Base-by-base conservation (phyloP, 371 early-diverging fungal species). In the Circinella minor region DNA sequence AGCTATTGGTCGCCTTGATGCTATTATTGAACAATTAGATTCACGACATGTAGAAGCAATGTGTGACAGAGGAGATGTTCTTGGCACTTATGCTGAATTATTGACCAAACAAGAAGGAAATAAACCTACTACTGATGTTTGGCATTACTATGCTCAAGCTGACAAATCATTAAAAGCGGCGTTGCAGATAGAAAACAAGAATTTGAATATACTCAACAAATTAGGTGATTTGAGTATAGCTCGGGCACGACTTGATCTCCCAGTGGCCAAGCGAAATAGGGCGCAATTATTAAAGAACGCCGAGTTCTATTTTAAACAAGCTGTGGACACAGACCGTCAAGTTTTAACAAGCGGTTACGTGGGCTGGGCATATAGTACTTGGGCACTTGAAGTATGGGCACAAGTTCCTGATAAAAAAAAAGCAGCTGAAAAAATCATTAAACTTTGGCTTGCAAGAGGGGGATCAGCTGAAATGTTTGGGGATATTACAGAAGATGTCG, bases 31-130 rank as follows among this genome's bases (percentile, higher is more conserved):
- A 18, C 66, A 75, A 13, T 62, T 78, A 17, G 85, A 89, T 47
- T 73, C 79, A 4, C 76, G 77, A 3, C 78, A 90, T 72, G 89
- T 89, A 5, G 91, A 91, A 72, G 90, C 93, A 1, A 71, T 88
- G 63, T 91, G 91, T 67, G 91, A 91, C 70, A 84, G 85, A 55
- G 93, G 90, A 4, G 93, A 92, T 81, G 71, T 91, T 0, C 71
- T 88, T 68, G 82, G 85, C 8, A 74, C 86, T 0, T 91, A 83
- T 80, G 90, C 87, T 9, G 85, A 89, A 49, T 79, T 81, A 0
- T 59, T 86, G 27, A 65, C 75, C 0, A 75, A 81, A 9, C 46
- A 73, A 18, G 49, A 46, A 18, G 36, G 38, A 7, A 36, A 15
- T 5, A 18, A 65, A 5, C 18, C 18, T 4, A 18, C n/a, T 17